A percentile compares a stretch with the other conserved stretches of the same genome.
Conservation (phyloP, 2,329 filamentous ascomycete species). For the Microcera coccophila region DNA sequence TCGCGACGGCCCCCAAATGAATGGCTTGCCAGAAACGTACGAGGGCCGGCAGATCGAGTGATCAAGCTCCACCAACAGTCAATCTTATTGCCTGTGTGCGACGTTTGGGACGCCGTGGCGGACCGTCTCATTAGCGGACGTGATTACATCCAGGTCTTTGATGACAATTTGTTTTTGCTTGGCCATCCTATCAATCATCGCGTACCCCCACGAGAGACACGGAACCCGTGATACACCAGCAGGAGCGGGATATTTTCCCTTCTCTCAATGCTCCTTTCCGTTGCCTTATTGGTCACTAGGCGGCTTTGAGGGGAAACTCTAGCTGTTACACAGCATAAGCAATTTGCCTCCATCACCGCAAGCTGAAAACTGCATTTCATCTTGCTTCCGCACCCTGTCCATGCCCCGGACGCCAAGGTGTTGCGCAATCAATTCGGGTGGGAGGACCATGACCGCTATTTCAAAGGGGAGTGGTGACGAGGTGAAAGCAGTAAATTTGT, state of each 20-base stretch:
- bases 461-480: background rate
- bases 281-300: conserved; percentile 16
- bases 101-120: background rate
- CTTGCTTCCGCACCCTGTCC: conserved; percentile 2
- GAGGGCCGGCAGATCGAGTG: background rate
- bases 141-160: conserved; percentile 1
- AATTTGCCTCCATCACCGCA: conserved; percentile 5
- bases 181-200: conserved; percentile 7
- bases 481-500: background rate
- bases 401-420: conserved; percentile 4
- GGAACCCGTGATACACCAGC: conserved; percentile 20
- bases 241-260: conserved; percentile 16
- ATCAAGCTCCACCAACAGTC: background rate
- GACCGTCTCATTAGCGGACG: background rate
- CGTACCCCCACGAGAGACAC: conserved; percentile 12
- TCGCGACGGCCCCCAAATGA: background rate
- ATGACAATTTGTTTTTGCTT: conserved; percentile 7
- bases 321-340: conserved; percentile 1
- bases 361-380: conserved; percentile 3
- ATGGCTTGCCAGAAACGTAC: background rate
- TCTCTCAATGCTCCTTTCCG: conserved; percentile 5
- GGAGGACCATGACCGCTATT: conserved; percentile 3
- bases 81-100: background rate
- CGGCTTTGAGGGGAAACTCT: background rate
- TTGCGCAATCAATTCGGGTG: conserved; percentile 5